Base-by-base conservation (phyloP, 352 stramenopile genomes). In the Phytophthora megakarya region DNA sequence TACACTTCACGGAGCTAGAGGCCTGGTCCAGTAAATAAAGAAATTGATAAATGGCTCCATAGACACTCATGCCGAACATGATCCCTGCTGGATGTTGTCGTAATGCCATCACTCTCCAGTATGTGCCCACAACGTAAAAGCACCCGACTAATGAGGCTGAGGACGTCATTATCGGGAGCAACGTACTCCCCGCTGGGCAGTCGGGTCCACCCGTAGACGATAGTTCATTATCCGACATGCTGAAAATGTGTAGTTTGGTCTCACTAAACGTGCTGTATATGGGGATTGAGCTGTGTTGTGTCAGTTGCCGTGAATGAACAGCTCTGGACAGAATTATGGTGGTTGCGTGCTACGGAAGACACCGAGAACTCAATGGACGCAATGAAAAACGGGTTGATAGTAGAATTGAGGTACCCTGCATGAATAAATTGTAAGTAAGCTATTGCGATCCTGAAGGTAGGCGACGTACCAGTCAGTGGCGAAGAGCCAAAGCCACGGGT, bases 51-150 rank as follows among this genome's bases (percentile, higher is more conserved):
- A 94, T 78, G 2, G 80, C 85, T 51, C 85, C 79, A 47, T 94
- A 94, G 30, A 94, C 60, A 59, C 81, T 91, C 85, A 94, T 94
- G 37, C 85, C 83, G 44, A 92, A 88, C 85, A 94, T 94, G 67
- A 94, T 91, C 25, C 84, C 85, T n/a, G 85, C 85, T 0, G 85
- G 85, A 25, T 94, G 85, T 45, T 92, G 85, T 39, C 85, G 78
- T 56, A 94, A 61, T 39, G 82, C 85, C 12, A 75, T 58, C 1
- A 92, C 73, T 47, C 81, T 84, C 49, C 78, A 73, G 56, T 90
- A 94, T 10, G 83, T 90, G 37, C 62, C 70, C 28, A 94, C 80
- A 33, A 94, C 80, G 72, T 94, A 94, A 46, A 92, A 74, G 33
- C 83, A 94, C 8, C 85, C 85, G 47, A 89, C 55, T 13, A 94